These are phyloP conservation scores for Heliamphora pulchella DNA, from an alignment of 179 eudicot genomes.

Conservation along the genomic window DNA sequence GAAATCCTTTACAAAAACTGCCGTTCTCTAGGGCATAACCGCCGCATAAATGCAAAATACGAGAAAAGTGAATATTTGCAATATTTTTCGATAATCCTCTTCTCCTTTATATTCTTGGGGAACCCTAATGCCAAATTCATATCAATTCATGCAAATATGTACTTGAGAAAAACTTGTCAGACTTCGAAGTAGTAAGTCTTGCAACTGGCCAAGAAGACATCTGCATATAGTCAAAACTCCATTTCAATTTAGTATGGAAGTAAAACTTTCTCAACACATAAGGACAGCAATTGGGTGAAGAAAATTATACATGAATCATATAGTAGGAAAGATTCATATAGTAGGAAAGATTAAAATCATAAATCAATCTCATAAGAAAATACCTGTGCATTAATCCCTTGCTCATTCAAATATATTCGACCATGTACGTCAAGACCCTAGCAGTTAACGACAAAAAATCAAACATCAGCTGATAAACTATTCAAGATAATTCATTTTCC, in stretches of 20 bases:
- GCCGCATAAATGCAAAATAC: neutral
- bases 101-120: neutral
- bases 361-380: conserved; percentile 12
- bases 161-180: neutral
- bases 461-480: conserved; percentile 9
- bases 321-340: neutral
- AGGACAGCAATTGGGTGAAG: neutral
- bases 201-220: conserved; percentile 8
- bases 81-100: neutral
- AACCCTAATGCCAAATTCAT: neutral
- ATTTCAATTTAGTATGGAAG: conserved; percentile 1
- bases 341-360: neutral
- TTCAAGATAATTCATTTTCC: neutral
- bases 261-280: neutral
- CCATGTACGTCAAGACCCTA: conserved; percentile 85
- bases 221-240: conserved; percentile 6
- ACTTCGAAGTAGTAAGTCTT: neutral
- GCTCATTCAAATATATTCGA: conserved; percentile 83
- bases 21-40: neutral
- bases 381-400: conserved; percentile 97
- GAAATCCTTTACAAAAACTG: neutral
- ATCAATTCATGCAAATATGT: neutral
- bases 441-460: conserved; percentile 13
- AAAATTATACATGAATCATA: neutral
- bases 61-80: neutral